Percentiles rank a stretch among this genome's conserved stretches.
Evolutionary conservation across 1,139 yeast species (phyloP).

Genomic region (Yamadazyma aaseri): DNA sequence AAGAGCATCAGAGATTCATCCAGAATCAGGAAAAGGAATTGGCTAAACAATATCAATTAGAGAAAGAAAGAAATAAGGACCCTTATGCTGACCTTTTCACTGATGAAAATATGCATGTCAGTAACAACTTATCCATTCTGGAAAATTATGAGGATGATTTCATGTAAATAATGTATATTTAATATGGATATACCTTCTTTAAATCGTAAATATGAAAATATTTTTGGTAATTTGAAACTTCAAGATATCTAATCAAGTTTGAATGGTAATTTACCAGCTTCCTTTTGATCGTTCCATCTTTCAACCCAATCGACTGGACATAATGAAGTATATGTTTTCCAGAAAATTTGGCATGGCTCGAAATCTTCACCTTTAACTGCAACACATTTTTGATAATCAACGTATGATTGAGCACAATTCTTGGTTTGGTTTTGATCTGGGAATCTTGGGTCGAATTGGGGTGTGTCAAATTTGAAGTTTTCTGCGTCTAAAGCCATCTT

Average conservation of each 20-base stretch:
- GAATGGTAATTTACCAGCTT: conserved; percentile 50
- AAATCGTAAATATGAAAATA: not conserved
- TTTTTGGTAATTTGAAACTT: not conserved
- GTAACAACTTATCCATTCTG: conserved; percentile 52
- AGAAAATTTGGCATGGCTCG: conserved; percentile 95
- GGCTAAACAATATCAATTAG: conserved; percentile 23
- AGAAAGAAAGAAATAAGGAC: conserved; percentile 35
- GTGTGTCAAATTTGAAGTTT: conserved; percentile 65
- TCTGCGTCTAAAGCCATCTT: conserved; percentile 47
- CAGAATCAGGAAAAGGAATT: conserved; percentile 26
- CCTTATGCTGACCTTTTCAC: conserved; percentile 61
- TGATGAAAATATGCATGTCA: conserved; percentile 45
- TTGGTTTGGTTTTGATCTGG: conserved; percentile 97
- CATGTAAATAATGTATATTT: conserved; percentile 30
- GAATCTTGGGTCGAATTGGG: conserved; percentile 90
- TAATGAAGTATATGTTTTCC: conserved; percentile 83
- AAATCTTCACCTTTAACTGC: conserved; percentile 97
- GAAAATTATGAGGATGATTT: conserved; percentile 73
- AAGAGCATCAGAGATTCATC: conserved; percentile 29
- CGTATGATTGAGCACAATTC: conserved; percentile 97
- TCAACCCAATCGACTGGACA: conserved; percentile 94
- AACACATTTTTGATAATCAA: conserved; percentile 97
- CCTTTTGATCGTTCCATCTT: conserved; percentile 96
- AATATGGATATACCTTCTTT: conserved; percentile 1
- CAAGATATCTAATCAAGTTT: conserved; percentile 24